Base-by-base conservation (phyloP, 768 basidiomycete species). In the Dacryopinax spathularia region DNA sequence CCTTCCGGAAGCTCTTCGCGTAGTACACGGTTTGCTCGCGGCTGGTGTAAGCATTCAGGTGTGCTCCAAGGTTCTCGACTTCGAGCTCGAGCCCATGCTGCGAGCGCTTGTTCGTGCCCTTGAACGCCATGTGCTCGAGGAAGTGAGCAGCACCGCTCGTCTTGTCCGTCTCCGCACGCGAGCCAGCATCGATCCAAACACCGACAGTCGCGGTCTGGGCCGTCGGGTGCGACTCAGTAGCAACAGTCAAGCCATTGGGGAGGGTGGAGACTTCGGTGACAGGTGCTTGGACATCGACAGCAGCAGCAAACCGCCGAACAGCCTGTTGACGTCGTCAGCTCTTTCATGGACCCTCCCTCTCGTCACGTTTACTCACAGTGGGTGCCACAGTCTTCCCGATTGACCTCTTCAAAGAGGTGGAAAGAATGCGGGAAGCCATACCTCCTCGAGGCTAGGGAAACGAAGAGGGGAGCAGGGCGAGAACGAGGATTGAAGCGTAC, bases 1-100 rank as follows among this genome's bases (percentile, higher is more conserved):
- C 96, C 80, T 93, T 89, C 74, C 88, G 83, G 85, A 99, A 98
- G 73, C 89, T 87, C 82, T 98, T 97, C 71, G 95, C 95, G 72
- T 97, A 97, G 80, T 97, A 99, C 63, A 97, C 94, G 22, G 96
- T 99, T 77, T 98, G 95, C 78, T 99, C 96, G 66, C 96, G 84
- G 27, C 94, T 96, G 9, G 96, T 99, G 78, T 97, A 98, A 60
- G 96, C 95, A 73, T 98, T 98, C 64, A 99, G 78, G 74, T 97
- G 93, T 18, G 94, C 91, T 68, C 96, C 96, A 64, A 98, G 81
- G 77, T 96, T 94, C 79, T 99, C 96, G 25, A 98, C 95, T 75
- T 97, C 93, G 64, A 97, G 83, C 76, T 98, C 96, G 60, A 99
- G 84, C 18, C 84, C 81, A 68, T 91, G 88, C 75, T 98, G 95